Base-by-base conservation (phyloP, 148 eudicot genomes). In the Chenopodium formosanum region DNA sequence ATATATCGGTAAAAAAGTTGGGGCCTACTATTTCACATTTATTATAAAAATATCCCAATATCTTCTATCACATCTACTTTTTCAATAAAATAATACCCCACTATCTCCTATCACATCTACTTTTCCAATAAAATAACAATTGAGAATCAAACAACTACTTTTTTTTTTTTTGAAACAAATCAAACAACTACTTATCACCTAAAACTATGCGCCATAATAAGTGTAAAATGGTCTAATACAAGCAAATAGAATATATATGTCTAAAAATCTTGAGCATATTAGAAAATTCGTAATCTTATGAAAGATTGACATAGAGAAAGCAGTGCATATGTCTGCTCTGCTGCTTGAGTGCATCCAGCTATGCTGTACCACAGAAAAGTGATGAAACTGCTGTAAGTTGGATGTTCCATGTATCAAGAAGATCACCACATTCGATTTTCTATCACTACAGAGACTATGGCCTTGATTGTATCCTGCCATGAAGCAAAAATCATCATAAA, bases 391-490 rank as follows among this genome's bases (percentile, higher is more conserved):
- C 12, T 7, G 32, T 23, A 65, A 46, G 40, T 27, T 48, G 56
- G 4, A 64, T 46, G 40, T 19, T 20, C 32, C 1, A 14, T 44
- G 27, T 2, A 4, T 4, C 47, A 25, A 25, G 14, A 48, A 31
- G 80, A 66, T 79, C 83, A 94, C 97, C 97, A 92, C 78, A 91
- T 85, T 68, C 91, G 87, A 84, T 91, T 92, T 73, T 89, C 91
- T 29, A 56, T 82, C 70, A 94, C 97, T 79, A 89, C 82, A 80
- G 88, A 80, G 80, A 91, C 90, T 31, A 92, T 83, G 78, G 89
- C 91, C 84, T 90, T 94, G 78, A 94, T 82, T 25, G 93, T 88
- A 52, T 82, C 95, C 98, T 91, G 93, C 90, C 20, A 83, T 40
- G 71, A 8, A 80, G 44, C 70, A 56, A 20, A 16, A 46, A 69